Conservation (phyloP, 352 stramenopile genomes). For the Phytophthora citricola region DNA sequence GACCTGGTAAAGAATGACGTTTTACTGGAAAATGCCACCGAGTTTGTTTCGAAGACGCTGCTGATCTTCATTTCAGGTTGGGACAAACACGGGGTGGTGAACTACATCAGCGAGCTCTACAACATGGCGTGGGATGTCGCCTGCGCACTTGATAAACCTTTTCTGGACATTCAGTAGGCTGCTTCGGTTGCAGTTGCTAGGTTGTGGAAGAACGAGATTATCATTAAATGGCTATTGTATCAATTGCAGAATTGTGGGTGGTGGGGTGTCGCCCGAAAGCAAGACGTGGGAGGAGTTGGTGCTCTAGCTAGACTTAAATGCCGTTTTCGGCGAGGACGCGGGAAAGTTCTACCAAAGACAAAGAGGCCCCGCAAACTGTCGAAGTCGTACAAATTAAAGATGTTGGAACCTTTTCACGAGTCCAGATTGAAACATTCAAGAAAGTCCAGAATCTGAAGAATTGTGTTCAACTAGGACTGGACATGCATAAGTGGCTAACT, state of each 20-base stretch:
- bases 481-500: conserved; percentile 4
- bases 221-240: not conserved
- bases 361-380: not conserved
- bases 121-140: conserved; percentile 74
- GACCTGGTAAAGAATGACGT: conserved; percentile 78
- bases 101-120: conserved; percentile 85
- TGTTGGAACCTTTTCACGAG: conserved; percentile 8
- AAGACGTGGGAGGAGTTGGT: conserved; percentile 73
- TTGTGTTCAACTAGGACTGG: not conserved
- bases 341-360: too few species aligned
- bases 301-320: conserved; percentile 66
- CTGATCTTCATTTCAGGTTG: conserved; percentile 70
- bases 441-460: not conserved
- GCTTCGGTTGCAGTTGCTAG: not conserved
- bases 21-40: conserved; percentile 68
- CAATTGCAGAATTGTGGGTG: conserved; percentile 49
- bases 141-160: conserved; percentile 56
- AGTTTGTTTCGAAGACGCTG: conserved; percentile 52
- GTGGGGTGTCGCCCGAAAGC: conserved; percentile 26
- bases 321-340: conserved; percentile 50
- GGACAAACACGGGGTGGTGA: conserved; percentile 67
- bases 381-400: conserved; percentile 1
- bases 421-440: conserved; percentile 16
- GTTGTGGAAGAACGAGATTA: not conserved
- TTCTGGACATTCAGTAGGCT: conserved; percentile 67